Percentiles rank a stretch among this genome's conserved stretches.
These are phyloP conservation scores for Isatis tinctoria DNA, from an alignment of 345 rosid genomes.

Conservation along the genomic window DNA sequence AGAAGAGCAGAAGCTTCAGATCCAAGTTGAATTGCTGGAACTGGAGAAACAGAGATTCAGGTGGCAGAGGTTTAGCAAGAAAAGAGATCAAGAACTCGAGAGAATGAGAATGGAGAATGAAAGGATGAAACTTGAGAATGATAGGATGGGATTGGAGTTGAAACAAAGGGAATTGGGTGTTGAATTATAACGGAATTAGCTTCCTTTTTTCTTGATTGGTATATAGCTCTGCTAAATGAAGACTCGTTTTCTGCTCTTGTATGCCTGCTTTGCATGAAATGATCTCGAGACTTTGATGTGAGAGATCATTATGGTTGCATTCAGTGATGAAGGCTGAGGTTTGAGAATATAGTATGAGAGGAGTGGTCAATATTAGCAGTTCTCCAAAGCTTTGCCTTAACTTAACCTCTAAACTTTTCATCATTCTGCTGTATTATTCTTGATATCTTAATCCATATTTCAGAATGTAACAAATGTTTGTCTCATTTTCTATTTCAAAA, in stretches of 20 bases:
- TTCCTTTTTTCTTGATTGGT: background rate
- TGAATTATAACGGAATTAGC: background rate
- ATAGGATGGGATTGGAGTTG: conserved; percentile 64
- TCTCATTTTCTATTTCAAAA: too few relatives aligned
- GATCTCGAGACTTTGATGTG: conserved; percentile 25
- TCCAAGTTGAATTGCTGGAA: conserved; percentile 71
- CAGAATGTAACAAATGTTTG: too few relatives aligned
- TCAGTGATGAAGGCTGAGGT: background rate
- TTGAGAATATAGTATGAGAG: background rate
- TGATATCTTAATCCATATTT: too few relatives aligned
- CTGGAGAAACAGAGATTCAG: conserved; percentile 77
- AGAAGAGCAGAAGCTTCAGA: conserved; percentile 79
- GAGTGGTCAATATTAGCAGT: background rate
- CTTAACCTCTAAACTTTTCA: too few relatives aligned
- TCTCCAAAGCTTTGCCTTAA: too few relatives aligned
- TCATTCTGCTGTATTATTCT: too few relatives aligned
- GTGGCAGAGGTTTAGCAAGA: conserved; percentile 82
- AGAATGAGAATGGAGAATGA: conserved; percentile 77
- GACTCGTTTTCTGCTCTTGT: background rate
- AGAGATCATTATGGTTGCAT: conserved; percentile 21
- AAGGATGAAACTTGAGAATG: conserved; percentile 89
- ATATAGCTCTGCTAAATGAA: background rate
- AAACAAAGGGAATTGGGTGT: conserved; percentile 41
- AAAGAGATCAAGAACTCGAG: conserved; percentile 72
- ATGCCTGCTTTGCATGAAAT: background rate